Percentiles rank a stretch among this genome's conserved stretches.
These are phyloP conservation scores for Leccinum olivaceopallidum DNA, from an alignment of 768 basidiomycete genomes.

Conservation along the genomic window DNA sequence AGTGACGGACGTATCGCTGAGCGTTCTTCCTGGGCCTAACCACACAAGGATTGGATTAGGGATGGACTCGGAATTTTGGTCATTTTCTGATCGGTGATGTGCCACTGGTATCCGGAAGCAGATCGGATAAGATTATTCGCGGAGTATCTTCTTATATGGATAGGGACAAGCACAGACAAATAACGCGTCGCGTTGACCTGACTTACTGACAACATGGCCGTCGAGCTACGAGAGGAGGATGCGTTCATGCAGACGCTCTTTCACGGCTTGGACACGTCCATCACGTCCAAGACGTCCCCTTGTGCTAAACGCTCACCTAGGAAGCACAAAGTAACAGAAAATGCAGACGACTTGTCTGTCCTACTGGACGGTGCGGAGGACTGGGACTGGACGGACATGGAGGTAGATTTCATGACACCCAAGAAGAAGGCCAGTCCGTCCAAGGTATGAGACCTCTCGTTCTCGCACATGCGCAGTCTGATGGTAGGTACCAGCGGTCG, in stretches of 20 bases:
- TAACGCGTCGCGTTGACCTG: slow-evolving; percentile 26
- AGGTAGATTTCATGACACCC: slow-evolving; percentile 50
- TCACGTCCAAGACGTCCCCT: slow-evolving; percentile 41
- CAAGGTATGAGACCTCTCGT: slow-evolving; percentile 8
- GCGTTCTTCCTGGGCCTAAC: not conserved
- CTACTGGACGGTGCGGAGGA: slow-evolving; percentile 67
- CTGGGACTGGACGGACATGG: slow-evolving; percentile 69
- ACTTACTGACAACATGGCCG: slow-evolving; percentile 34
- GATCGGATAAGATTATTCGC: slow-evolving; percentile 20
- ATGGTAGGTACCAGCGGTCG: slow-evolving; percentile 12
- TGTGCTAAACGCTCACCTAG: slow-evolving; percentile 23
- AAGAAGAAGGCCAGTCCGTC: slow-evolving; percentile 40
- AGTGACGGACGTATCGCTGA: not conserved
- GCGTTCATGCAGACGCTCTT: slow-evolving; percentile 59
- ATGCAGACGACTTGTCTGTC: slow-evolving; percentile 38
- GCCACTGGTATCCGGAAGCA: not conserved
- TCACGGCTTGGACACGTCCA: slow-evolving; percentile 50
- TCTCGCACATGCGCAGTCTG: not conserved
- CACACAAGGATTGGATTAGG: not conserved
- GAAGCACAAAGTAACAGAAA: slow-evolving; percentile 19
- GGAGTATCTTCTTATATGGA: not conserved
- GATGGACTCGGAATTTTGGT: not conserved
- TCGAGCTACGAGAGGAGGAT: slow-evolving; percentile 47
- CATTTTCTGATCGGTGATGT: not conserved
- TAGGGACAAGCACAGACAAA: slow-evolving; percentile 17